Conservation (phyloP, 768 basidiomycete genomes). For the Lactifluus echinatus region DNA sequence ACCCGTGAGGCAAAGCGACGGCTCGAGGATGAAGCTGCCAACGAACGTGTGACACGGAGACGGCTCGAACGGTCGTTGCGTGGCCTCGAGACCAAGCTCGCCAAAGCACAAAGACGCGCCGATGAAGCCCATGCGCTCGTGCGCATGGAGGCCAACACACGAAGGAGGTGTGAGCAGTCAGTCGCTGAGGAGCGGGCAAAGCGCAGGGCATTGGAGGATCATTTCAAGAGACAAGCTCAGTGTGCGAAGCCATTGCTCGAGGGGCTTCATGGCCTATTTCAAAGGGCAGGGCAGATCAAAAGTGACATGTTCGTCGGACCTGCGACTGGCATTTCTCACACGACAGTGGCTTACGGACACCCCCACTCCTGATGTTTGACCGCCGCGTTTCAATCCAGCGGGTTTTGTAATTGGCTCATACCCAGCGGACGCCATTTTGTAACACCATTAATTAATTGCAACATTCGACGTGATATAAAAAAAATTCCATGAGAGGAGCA, state of each 20-base stretch:
- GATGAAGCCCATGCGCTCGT: slow-evolving; percentile 7
- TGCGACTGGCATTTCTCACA: not conserved
- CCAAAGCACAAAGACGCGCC: slow-evolving; percentile 4
- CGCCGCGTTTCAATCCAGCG: not conserved
- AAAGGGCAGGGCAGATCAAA: not conserved
- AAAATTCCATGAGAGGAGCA: not conserved
- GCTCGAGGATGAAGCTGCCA: slow-evolving; percentile 31
- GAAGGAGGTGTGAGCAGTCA: slow-evolving; percentile 7
- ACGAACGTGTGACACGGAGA: slow-evolving; percentile 22
- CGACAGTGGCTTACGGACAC: not conserved
- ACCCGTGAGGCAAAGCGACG: slow-evolving; percentile 35
- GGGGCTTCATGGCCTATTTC: slow-evolving; percentile 8
- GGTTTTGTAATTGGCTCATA: not conserved
- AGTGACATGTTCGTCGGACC: not conserved
- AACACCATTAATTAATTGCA: not conserved
- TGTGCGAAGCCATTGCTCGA: slow-evolving; percentile 8
- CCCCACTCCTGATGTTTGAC: not conserved
- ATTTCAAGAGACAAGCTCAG: slow-evolving; percentile 3
- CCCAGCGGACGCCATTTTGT: not conserved
- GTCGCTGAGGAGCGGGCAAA: slow-evolving; percentile 7
- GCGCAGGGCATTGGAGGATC: slow-evolving; percentile 4
- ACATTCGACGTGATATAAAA: not conserved
- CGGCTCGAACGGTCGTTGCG: slow-evolving; percentile 18
- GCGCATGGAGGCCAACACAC: not conserved
- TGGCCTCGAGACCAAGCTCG: slow-evolving; percentile 13